Evolutionary conservation across 1,139 yeast genomes (phyloP).

Genomic region (Geotrichum siamense): DNA sequence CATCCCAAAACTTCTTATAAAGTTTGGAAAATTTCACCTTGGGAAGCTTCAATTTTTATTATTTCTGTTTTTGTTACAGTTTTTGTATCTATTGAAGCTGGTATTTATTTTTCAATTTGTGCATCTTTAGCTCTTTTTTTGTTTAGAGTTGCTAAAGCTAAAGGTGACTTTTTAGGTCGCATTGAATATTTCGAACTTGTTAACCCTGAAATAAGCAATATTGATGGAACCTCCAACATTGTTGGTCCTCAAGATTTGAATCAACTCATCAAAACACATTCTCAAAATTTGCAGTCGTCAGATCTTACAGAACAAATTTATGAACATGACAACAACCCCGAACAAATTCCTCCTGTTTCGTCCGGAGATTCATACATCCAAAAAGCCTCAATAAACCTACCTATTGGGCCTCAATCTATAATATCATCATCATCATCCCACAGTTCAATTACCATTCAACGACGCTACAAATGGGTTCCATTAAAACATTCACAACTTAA

Average conservation of each 20-base stretch:
- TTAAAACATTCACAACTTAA: slow-evolving; percentile 52
- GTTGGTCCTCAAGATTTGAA: slow-evolving; percentile 1
- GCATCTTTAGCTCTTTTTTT: slow-evolving; percentile 73
- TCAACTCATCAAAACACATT: background rate
- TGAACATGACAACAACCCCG: background rate
- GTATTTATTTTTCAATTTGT: slow-evolving; percentile 83
- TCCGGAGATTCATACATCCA: background rate
- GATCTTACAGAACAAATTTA: background rate
- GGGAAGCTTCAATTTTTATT: slow-evolving; percentile 70
- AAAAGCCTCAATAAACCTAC: background rate
- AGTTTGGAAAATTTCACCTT: slow-evolving; percentile 69
- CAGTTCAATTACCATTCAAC: background rate
- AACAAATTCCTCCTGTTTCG: background rate
- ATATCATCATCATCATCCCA: background rate
- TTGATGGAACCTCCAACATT: background rate
- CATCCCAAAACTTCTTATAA: slow-evolving; percentile 63
- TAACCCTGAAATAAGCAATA: slow-evolving; percentile 44
- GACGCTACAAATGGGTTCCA: slow-evolving; percentile 59
- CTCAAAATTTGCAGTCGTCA: background rate
- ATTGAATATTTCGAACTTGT: slow-evolving; percentile 38
- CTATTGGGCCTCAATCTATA: too few relatives aligned
- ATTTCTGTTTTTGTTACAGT: slow-evolving; percentile 74
- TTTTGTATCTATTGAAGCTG: slow-evolving; percentile 75
- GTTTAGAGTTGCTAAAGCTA: slow-evolving; percentile 70
- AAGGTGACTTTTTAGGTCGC: slow-evolving; percentile 76